Conservation (phyloP, 768 basidiomycete species). For the Nevesoporus exiguus region DNA sequence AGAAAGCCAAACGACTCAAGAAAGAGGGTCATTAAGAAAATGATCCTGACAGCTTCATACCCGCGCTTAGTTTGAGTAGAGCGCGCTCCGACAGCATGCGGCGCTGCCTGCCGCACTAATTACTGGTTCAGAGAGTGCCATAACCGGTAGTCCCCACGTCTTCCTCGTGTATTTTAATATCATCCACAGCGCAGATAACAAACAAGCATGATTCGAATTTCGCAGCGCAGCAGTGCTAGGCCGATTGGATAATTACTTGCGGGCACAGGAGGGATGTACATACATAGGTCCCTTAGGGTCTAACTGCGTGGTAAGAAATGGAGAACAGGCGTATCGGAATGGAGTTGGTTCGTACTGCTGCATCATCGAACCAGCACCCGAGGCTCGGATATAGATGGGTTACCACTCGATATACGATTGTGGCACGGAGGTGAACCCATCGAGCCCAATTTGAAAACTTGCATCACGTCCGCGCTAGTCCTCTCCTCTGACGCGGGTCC, state of each 20-base stretch:
- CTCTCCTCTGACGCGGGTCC: not conserved
- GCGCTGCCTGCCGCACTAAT: slow-evolving; percentile 1
- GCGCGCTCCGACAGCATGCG: no score
- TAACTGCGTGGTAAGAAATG: slow-evolving; percentile 6
- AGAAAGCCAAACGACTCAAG: not conserved
- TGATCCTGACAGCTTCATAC: not conserved
- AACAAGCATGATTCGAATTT: slow-evolving; percentile 1
- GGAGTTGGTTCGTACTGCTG: not conserved
- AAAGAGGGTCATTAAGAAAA: not conserved
- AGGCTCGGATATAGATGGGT: slow-evolving; percentile 1
- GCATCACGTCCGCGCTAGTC: not conserved
- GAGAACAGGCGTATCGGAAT: slow-evolving; percentile 2
- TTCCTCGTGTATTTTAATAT: slow-evolving; percentile 10
- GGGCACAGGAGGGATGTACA: not conserved
- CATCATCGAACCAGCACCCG: not conserved
- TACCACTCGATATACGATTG: no score
- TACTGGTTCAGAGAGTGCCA: slow-evolving; percentile 7
- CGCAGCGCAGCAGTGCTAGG: not conserved
- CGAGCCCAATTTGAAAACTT: slow-evolving; percentile 2
- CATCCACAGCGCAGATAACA: slow-evolving; percentile 1
- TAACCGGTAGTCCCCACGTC: slow-evolving; percentile 7
- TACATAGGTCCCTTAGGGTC: slow-evolving; percentile 15
- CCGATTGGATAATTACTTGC: slow-evolving; percentile 3
- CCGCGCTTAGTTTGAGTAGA: not conserved
- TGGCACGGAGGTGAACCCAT: not conserved